Evolutionary conservation across 805 yeast genomes (phyloP).

Genomic region (Candida silvicultrix): DNA sequence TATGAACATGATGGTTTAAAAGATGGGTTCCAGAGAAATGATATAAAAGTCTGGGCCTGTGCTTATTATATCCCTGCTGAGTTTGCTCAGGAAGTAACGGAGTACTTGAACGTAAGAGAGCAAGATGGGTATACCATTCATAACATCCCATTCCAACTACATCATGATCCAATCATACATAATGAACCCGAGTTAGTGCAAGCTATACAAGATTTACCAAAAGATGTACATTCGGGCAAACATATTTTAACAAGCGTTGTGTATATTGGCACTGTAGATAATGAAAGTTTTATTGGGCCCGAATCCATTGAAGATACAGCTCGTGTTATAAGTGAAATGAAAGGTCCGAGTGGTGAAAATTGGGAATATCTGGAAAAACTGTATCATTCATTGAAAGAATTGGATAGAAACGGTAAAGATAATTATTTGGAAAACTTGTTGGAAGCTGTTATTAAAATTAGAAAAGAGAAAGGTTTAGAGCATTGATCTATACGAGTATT

Average conservation of each 20-base stretch:
- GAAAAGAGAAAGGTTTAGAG: not conserved
- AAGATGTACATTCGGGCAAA: conserved; percentile 28
- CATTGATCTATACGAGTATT: not conserved
- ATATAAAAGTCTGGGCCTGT: conserved; percentile 66
- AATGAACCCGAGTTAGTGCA: conserved; percentile 18
- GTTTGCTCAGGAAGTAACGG: conserved; percentile 52
- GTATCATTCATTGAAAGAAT: conserved; percentile 37
- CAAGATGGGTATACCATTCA: conserved; percentile 83
- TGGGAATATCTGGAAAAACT: conserved; percentile 60
- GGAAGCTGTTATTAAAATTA: conserved; percentile 4
- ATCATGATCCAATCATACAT: conserved; percentile 12
- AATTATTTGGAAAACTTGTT: conserved; percentile 14
- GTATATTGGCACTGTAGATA: conserved; percentile 78
- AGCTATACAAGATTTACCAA: conserved; percentile 23
- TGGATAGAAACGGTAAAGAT: conserved; percentile 16
- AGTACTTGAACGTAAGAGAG: conserved; percentile 75
- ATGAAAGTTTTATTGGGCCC: conserved; percentile 82
- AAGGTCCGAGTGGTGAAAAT: conserved; percentile 83
- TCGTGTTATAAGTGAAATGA: conserved; percentile 41
- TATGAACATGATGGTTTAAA: conserved; percentile 19
- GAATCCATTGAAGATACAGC: conserved; percentile 60
- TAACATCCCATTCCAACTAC: conserved; percentile 54
- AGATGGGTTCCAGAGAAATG: conserved; percentile 29
- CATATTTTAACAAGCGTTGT: conserved; percentile 50
- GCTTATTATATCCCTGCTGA: conserved; percentile 75